Percentiles rank a stretch among this genome's conserved stretches.
phyloP scores from a whole-genome alignment of 1,139 yeast genomes.

The Torulaspora pretoriensis region DNA sequence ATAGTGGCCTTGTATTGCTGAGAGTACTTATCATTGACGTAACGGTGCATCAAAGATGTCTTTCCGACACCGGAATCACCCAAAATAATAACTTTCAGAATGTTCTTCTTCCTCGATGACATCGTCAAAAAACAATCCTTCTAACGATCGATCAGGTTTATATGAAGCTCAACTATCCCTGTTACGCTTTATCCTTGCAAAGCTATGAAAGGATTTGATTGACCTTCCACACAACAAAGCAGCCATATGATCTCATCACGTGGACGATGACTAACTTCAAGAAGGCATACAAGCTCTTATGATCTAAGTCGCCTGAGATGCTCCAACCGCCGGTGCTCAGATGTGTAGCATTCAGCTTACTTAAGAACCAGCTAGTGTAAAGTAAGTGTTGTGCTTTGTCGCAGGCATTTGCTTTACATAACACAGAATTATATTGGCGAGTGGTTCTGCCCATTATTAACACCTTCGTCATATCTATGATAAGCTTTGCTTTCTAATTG shows the following conservation, averaged over 20 bases:
- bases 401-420: no score
- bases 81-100: constrained; percentile 86
- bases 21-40: constrained; percentile 89
- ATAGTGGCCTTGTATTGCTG: constrained; percentile 97
- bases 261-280: no score
- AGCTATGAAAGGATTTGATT: not conserved
- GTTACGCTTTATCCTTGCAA: not conserved
- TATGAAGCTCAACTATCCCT: not conserved
- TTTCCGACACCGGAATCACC: constrained; percentile 99
- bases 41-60: constrained; percentile 93
- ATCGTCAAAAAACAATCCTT: constrained; percentile 25
- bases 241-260: not conserved
- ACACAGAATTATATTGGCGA: no score
- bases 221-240: not conserved
- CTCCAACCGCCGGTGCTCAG: no score
- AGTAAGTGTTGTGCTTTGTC: no score
- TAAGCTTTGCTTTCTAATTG: no score
- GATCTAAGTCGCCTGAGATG: no score
- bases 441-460: no score
- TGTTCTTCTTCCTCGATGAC: constrained; percentile 82
- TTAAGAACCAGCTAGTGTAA: no score
- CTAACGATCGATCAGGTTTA: not conserved
- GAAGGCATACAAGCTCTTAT: no score
- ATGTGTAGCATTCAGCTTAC: no score
- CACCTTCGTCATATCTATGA: no score